Evolutionary conservation across 2,329 filamentous ascomycete genomes (phyloP).

Genomic region (Epichloe baconii): DNA sequence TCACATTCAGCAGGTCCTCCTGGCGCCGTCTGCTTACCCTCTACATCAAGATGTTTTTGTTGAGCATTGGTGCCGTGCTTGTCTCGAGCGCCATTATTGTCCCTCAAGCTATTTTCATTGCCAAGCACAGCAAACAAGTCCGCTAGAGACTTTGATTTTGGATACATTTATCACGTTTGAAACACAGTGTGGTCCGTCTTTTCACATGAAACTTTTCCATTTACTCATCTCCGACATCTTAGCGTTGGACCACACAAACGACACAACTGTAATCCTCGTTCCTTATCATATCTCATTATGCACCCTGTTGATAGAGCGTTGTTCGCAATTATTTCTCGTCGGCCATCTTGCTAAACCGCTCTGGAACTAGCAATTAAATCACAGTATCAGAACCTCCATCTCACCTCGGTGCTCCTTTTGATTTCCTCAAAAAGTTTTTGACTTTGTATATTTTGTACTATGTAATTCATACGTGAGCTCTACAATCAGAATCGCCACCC

Average conservation of each 20-base stretch:
- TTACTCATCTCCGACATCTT: too few species aligned
- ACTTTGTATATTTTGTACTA: background rate
- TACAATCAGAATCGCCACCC: constrained; percentile 14
- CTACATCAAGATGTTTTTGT: constrained; percentile 55
- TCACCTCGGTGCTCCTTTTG: constrained; percentile 3
- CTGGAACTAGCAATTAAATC: background rate
- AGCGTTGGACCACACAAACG: background rate
- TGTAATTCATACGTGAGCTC: constrained; percentile 14
- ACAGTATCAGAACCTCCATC: background rate
- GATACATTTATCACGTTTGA: too few species aligned
- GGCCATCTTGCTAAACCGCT: too few species aligned
- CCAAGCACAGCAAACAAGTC: constrained; percentile 7
- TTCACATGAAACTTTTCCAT: too few species aligned
- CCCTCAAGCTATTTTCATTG: constrained; percentile 35
- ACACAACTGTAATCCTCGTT: background rate
- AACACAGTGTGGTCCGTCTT: too few species aligned
- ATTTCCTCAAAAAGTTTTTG: constrained; percentile 18
- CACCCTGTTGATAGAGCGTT: background rate
- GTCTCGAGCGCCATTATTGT: constrained; percentile 34
- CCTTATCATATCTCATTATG: background rate
- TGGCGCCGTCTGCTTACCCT: constrained; percentile 63
- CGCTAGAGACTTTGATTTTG: background rate
- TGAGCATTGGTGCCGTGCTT: constrained; percentile 35
- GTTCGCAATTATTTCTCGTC: background rate
- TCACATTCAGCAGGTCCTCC: constrained; percentile 58